phyloP scores from a whole-genome alignment of 371 early-diverging fungal species.

The Mucor circinelloides region DNA sequence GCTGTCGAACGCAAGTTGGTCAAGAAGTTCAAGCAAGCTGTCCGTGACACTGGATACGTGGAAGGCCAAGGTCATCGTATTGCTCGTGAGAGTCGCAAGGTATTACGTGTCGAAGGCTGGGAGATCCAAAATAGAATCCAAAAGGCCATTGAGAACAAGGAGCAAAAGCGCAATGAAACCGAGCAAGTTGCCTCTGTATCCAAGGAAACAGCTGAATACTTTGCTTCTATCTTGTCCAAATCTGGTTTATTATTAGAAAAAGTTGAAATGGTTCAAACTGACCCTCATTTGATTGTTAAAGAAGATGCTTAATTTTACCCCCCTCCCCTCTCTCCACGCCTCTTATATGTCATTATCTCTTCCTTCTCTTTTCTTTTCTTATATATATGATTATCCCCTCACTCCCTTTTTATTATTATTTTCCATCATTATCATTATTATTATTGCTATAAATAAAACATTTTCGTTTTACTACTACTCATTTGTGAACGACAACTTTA shows the following conservation, averaged over 20 bases:
- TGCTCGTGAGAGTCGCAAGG: conserved; percentile 71
- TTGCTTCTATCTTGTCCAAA: conserved; percentile 60
- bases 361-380: not conserved
- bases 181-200: conserved; percentile 56
- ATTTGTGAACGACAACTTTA: conserved; percentile 64
- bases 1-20: conserved; percentile 83
- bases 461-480: not conserved
- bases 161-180: conserved; percentile 66
- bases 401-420: not conserved
- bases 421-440: not conserved
- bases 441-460: not conserved
- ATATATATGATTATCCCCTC: not conserved
- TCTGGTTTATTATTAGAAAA: conserved; percentile 43
- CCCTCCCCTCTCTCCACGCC: too few relatives aligned
- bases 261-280: conserved; percentile 38
- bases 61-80: conserved; percentile 74
- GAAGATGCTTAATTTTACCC: conserved; percentile 1
- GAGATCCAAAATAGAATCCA: conserved; percentile 85
- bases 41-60: conserved; percentile 66
- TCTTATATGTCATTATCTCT: not conserved
- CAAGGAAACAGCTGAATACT: conserved; percentile 71
- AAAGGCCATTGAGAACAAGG: conserved; percentile 77
- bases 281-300: conserved; percentile 12
- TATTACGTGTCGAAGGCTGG: conserved; percentile 82
- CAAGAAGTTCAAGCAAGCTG: conserved; percentile 71